Percentiles rank a stretch among this genome's conserved stretches.
Evolutionary conservation across 2,329 filamentous ascomycete genomes (phyloP).

Genomic region (Fusarium sp.): DNA sequence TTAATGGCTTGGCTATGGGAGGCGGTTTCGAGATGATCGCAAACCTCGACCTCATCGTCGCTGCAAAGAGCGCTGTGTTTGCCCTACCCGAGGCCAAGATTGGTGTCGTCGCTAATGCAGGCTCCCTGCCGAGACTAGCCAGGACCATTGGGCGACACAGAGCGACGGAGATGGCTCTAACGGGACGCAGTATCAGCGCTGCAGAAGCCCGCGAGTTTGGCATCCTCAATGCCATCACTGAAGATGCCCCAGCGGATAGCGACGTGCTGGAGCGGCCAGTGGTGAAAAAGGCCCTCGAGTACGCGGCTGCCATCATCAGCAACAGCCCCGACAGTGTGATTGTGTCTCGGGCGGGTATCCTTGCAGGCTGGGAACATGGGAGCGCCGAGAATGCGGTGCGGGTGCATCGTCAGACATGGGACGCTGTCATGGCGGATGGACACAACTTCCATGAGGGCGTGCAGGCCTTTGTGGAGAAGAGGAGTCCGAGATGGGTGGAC

Average conservation of each 20-base stretch:
- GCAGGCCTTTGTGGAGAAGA: conserved; percentile 77
- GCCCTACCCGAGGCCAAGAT: conserved; percentile 76
- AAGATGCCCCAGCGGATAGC: conserved; percentile 43
- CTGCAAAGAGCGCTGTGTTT: conserved; percentile 68
- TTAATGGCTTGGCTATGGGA: conserved; percentile 79
- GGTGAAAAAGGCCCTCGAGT: conserved; percentile 64
- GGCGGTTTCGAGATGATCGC: conserved; percentile 82
- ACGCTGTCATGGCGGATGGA: conserved; percentile 66
- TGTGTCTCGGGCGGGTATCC: conserved; percentile 74
- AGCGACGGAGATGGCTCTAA: conserved; percentile 74
- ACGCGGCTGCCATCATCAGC: conserved; percentile 68
- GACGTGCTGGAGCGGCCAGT: conserved; percentile 53
- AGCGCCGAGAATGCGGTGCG: conserved; percentile 68
- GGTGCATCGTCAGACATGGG: conserved; percentile 62
- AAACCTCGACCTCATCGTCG: conserved; percentile 78
- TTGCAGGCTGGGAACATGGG: conserved; percentile 75
- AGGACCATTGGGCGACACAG: conserved; percentile 73
- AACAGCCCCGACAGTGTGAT: conserved; percentile 79
- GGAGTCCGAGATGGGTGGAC: conserved; percentile 71
- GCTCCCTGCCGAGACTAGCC: conserved; percentile 74
- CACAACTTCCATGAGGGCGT: conserved; percentile 79
- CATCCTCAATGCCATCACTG: conserved; percentile 72
- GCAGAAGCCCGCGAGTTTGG: conserved; percentile 71
- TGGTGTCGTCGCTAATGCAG: conserved; percentile 77
- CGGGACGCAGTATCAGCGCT: conserved; percentile 67